These are phyloP conservation scores for Tulasnella sp. DNA, from an alignment of 768 basidiomycete species.

Conservation along the genomic window DNA sequence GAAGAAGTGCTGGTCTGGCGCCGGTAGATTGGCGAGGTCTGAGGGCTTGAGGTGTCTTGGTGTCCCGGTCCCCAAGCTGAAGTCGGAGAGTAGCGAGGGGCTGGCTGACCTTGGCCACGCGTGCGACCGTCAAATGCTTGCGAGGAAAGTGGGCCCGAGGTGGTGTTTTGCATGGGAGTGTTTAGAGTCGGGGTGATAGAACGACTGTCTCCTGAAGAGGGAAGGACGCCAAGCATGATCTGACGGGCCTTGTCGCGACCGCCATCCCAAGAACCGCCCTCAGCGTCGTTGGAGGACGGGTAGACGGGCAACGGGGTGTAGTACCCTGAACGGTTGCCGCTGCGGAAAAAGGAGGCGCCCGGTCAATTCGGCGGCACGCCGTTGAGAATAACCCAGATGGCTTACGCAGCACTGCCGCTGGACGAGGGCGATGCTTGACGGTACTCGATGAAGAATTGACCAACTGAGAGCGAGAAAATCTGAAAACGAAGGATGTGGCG, in stretches of 20 bases:
- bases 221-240: not conserved
- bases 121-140: not conserved
- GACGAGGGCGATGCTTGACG: not conserved
- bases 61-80: not conserved
- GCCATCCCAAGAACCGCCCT: not conserved
- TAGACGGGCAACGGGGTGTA: not conserved
- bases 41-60: not conserved
- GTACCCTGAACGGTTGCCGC: not conserved
- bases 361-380: not conserved
- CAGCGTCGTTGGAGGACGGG: not conserved
- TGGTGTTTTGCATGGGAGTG: not conserved
- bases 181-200: not conserved
- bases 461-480: conserved; percentile 5
- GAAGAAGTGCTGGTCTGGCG: not conserved
- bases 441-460: conserved; percentile 10
- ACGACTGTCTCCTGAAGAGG: not conserved
- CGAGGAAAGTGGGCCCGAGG: not conserved
- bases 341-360: not conserved
- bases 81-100: not conserved
- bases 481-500: not conserved
- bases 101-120: not conserved
- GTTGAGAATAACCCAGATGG: not conserved
- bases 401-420: not conserved
- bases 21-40: not conserved
- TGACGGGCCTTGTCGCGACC: not conserved